phyloP scores from a whole-genome alignment of 352 stramenopile species.

The Phytophthora agathidicida region DNA sequence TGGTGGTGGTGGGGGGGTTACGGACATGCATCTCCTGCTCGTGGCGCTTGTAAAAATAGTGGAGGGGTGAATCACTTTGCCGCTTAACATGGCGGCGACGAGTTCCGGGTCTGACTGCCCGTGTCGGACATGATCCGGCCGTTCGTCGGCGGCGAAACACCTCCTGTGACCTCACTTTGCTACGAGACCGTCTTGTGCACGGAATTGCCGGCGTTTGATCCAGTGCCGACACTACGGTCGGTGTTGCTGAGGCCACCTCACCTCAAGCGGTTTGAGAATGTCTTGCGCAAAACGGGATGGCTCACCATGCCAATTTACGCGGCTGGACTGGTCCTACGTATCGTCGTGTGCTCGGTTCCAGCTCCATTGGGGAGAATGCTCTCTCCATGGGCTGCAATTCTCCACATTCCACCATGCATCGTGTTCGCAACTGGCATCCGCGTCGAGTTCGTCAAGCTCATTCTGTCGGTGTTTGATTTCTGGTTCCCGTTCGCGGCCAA shows the following conservation, averaged over 20 bases:
- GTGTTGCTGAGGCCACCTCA: slow-evolving; percentile 5
- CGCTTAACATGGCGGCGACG: slow-evolving; percentile 2
- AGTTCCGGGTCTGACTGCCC: neutral
- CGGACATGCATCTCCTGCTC: neutral
- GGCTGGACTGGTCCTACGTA: slow-evolving; percentile 16
- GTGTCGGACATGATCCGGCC: slow-evolving; percentile 25
- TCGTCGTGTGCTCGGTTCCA: slow-evolving; percentile 16
- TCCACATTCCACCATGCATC: slow-evolving; percentile 28
- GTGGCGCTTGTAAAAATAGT: slow-evolving; percentile 16
- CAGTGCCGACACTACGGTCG: slow-evolving; percentile 23
- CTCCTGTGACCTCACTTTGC: neutral
- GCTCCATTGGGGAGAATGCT: slow-evolving; percentile 14
- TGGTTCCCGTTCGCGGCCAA: slow-evolving; percentile 35
- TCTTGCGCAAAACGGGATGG: slow-evolving; percentile 24
- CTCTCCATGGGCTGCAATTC: slow-evolving; percentile 11
- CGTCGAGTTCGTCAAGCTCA: slow-evolving; percentile 33
- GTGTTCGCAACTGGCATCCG: slow-evolving; percentile 26
- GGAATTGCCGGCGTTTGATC: slow-evolving; percentile 30
- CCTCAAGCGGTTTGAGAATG: slow-evolving; percentile 17
- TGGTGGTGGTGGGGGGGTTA: too few species aligned
- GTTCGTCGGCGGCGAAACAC: slow-evolving; percentile 5
- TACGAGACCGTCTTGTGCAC: slow-evolving; percentile 32
- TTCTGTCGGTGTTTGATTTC: slow-evolving; percentile 31
- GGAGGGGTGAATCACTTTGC: neutral
- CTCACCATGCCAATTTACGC: slow-evolving; percentile 37